Evolutionary conservation across 306 rosid genomes (phyloP).

Genomic region (Dicorynia guianensis): DNA sequence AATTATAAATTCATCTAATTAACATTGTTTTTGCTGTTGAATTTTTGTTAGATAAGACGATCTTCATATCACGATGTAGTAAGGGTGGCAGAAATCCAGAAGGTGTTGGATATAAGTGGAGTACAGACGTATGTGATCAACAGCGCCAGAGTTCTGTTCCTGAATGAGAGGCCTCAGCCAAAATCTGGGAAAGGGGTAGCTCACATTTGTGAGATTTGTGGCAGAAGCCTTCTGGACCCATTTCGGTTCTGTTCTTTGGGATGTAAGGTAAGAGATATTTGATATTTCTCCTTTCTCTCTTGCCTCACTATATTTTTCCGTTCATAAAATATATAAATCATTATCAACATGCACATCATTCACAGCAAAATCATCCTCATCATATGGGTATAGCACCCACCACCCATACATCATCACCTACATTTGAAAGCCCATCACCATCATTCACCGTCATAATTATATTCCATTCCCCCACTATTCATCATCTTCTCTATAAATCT

Average conservation of each 20-base stretch:
- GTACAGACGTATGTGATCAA: conserved; percentile 94
- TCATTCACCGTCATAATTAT: conserved; percentile 48
- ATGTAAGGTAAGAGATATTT: conserved; percentile 75
- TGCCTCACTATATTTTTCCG: too few species aligned
- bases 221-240: conserved; percentile 88
- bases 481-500: neutral
- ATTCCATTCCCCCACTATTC: conserved; percentile 22
- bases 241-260: conserved; percentile 94
- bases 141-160: conserved; percentile 88
- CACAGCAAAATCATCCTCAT: conserved; percentile 44
- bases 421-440: conserved; percentile 56
- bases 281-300: too few species aligned
- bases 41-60: conserved; percentile 70
- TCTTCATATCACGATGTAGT: conserved; percentile 97
- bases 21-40: neutral
- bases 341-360: conserved; percentile 55
- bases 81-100: conserved; percentile 78
- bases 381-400: conserved; percentile 63
- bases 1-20: neutral
- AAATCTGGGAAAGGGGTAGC: conserved; percentile 79
- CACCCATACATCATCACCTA: conserved; percentile 70
- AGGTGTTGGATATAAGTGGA: conserved; percentile 78
- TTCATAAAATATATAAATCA: conserved; percentile 37
- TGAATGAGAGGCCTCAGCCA: conserved; percentile 96
- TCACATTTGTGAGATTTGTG: conserved; percentile 90